Evolutionary conservation across 2,329 filamentous ascomycete species (phyloP).

Genomic region (Aspergillus phoenicis): DNA sequence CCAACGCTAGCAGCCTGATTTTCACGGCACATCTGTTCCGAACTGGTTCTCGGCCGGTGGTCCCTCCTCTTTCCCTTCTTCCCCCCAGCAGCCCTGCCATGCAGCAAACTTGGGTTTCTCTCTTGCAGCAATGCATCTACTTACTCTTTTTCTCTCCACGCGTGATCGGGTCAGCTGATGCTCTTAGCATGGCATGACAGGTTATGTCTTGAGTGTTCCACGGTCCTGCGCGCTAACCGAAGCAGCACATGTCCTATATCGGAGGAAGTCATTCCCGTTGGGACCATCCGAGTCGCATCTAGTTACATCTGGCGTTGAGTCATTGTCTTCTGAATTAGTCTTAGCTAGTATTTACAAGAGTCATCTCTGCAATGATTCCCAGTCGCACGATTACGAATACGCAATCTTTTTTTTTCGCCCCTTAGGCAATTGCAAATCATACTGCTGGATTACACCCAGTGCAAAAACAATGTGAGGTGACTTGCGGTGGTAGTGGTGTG

Average conservation of each 20-base stretch:
- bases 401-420: background rate
- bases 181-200: conserved; percentile 4
- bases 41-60: conserved; percentile 9
- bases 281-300: background rate
- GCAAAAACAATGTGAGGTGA: conserved; percentile 1
- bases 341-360: background rate
- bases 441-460: background rate
- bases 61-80: too few species aligned
- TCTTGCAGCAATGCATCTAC: background rate
- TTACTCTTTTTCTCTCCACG: background rate
- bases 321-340: background rate
- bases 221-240: conserved; percentile 3
- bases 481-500: conserved; percentile 1
- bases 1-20: conserved; percentile 9
- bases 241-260: conserved; percentile 7
- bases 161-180: conserved; percentile 9
- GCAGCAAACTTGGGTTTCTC: too few species aligned
- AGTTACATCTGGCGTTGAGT: background rate
- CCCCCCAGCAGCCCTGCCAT: too few species aligned
- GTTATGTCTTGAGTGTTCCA: background rate
- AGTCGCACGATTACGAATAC: conserved; percentile 9
- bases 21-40: conserved; percentile 6
- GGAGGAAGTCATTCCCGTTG: conserved; percentile 1
- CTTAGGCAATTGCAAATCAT: background rate
- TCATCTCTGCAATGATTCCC: background rate